Evolutionary conservation across 2,329 filamentous ascomycete species (phyloP), one percentile per base, ranked within the genome.

Genomic region (Fusarium ambrosium): DNA sequence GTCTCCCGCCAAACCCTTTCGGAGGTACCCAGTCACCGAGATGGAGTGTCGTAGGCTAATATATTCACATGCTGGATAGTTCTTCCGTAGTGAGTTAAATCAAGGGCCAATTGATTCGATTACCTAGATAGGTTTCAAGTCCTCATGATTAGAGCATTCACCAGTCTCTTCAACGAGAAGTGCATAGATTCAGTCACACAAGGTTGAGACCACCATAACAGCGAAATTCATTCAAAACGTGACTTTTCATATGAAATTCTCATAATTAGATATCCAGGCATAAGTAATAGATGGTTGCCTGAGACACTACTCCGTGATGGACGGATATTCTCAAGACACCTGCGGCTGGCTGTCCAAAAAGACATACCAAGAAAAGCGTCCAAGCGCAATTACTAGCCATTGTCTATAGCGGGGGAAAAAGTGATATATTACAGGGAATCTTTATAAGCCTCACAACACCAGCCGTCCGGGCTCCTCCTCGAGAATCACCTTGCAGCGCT

Each of bases 401-500:
- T 72, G 76, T 79, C 77, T 79, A 79, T 76, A 74, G 62, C 67
- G 69, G 60, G 32, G 32, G 32, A 6, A 14, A 71, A 74, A 73
- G 66, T 69, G 77, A 73, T 81, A 81, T 78, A 76, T 79, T 82
- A 82, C 81, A 81, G 71, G 69, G 71, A 76, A 77, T 68, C 68
- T 75, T 74, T 68, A 61, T 69, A 69, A 55, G 29, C 22, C 64
- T 87, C 83, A 92, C 81, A 92, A 79, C 58, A 97, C 90, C 79
- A 97, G 84, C 78, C 92, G 89, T 37, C 92, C 94, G 16, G 95
- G 94, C 84, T 97, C 93, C 74, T 90, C 88, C 84, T 97, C 94
- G 77, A 99, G 84, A 29, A 96, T 92, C 55, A 88, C 85, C 90
- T 98, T 98, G 80, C 98, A 90, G 78, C 94, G 91, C 84, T 96